These are phyloP conservation scores for Leucocoprinus leucothites DNA, from an alignment of 768 basidiomycete species.

Conservation along the genomic window DNA sequence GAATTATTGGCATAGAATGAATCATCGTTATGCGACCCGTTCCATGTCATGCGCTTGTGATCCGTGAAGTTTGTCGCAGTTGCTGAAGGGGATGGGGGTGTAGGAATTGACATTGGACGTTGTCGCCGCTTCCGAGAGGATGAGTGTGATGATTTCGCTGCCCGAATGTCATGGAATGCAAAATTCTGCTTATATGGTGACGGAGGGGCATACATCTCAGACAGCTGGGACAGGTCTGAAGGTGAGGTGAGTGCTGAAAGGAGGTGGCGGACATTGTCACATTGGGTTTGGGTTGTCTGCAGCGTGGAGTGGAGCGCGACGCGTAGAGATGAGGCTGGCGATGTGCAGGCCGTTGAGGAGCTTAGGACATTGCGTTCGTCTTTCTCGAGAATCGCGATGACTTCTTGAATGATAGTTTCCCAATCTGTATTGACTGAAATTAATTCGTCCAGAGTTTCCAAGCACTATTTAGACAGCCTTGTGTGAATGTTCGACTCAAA, in stretches of 20 bases:
- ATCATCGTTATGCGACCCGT: slow-evolving; percentile 42
- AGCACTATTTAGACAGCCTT: slow-evolving; percentile 43
- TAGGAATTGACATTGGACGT: slow-evolving; percentile 22
- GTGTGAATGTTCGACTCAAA: not conserved
- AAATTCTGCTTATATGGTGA: slow-evolving; percentile 44
- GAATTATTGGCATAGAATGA: slow-evolving; percentile 33
- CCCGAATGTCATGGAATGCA: slow-evolving; percentile 26
- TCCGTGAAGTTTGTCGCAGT: slow-evolving; percentile 21
- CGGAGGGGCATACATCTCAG: slow-evolving; percentile 88
- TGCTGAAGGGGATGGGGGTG: slow-evolving; percentile 13
- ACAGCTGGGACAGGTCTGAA: slow-evolving; percentile 67
- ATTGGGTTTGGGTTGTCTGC: slow-evolving; percentile 74
- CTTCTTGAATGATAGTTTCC: slow-evolving; percentile 73
- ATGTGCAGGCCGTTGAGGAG: slow-evolving; percentile 37
- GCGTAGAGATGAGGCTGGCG: slow-evolving; percentile 58
- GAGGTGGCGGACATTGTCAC: slow-evolving; percentile 77
- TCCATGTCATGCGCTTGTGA: slow-evolving; percentile 74
- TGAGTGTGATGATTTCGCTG: slow-evolving; percentile 38
- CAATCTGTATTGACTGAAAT: slow-evolving; percentile 65
- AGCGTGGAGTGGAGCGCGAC: slow-evolving; percentile 72
- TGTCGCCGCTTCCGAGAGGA: slow-evolving; percentile 27
- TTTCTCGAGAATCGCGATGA: slow-evolving; percentile 59
- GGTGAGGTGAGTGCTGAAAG: slow-evolving; percentile 75
- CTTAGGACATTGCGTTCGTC: slow-evolving; percentile 50
- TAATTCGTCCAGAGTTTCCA: slow-evolving; percentile 64